A percentile compares a stretch with the other conserved stretches of the same genome.
Conservation (phyloP, 2,329 filamentous ascomycete species). For the Colletotrichum filicis region DNA sequence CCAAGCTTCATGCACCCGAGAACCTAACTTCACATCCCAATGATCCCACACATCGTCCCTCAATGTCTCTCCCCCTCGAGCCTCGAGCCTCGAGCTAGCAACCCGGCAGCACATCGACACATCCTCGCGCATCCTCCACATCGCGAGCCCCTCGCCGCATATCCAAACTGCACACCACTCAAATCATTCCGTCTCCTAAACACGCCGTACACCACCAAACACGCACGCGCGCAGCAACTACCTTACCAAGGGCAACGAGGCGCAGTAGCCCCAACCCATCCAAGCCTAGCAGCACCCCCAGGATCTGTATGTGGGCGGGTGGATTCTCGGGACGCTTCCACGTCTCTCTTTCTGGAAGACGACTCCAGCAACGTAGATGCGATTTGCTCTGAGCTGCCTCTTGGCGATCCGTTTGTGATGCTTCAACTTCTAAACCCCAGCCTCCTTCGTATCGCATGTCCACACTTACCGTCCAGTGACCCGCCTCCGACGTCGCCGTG, state of each 20-base stretch:
- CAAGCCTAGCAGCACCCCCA: neutral
- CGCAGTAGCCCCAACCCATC: constrained; percentile 1
- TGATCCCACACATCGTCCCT: neutral
- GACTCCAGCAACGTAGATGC: constrained; percentile 22
- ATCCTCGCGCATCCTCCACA: neutral
- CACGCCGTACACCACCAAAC: neutral
- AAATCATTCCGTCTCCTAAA: constrained; percentile 5
- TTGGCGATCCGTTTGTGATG: constrained; percentile 19
- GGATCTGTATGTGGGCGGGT: neutral
- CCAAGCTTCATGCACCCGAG: constrained; percentile 32
- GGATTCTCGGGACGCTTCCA: constrained; percentile 16
- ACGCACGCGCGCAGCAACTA: neutral
- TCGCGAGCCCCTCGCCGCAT: constrained; percentile 8
- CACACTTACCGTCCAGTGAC: neutral
- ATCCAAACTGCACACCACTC: constrained; percentile 7
- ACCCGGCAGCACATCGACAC: neutral
- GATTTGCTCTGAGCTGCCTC: constrained; percentile 24
- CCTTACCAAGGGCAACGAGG: neutral
- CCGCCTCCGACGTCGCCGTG: constrained; percentile 15
- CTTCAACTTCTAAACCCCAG: constrained; percentile 5
- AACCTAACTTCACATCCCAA: constrained; percentile 15
- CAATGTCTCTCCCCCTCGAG: neutral
- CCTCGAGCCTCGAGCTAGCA: constrained; percentile 10
- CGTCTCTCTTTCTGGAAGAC: constrained; percentile 6
- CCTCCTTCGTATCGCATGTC: neutral